Conservation (phyloP, 2,329 filamentous ascomycete species). For the Fusarium sp. region DNA sequence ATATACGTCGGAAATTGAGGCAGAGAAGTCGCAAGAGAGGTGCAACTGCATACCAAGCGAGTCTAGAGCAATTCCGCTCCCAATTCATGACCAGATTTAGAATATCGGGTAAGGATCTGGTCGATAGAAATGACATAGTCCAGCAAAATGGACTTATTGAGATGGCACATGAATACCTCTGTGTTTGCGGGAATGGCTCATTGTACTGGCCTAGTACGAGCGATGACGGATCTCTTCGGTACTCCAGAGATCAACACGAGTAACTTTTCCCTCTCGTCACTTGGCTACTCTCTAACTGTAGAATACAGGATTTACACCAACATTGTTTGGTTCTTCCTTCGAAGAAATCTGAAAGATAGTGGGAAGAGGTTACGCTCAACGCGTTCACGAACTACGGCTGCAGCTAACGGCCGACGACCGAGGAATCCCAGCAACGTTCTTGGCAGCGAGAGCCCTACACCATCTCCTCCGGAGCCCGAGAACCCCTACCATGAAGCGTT, state of each 20-base stretch:
- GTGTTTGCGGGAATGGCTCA: not conserved
- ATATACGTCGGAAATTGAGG: not conserved
- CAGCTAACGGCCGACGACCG: not conserved
- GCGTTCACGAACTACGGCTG: not conserved
- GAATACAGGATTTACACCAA: conserved; percentile 3
- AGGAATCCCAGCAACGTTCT: not conserved
- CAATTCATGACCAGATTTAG: not conserved
- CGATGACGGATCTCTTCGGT: not conserved
- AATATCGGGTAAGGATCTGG: not conserved
- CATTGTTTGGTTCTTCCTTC: not conserved
- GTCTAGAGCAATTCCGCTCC: not conserved
- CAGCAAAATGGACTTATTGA: not conserved
- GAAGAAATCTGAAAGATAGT: not conserved
- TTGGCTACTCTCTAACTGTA: rapidly evolving
- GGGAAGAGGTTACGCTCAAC: not conserved
- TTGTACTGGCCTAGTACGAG: not conserved
- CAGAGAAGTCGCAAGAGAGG: not conserved
- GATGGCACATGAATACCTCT: conserved; percentile 20
- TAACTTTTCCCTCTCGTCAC: not conserved
- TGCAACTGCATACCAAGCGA: not conserved
- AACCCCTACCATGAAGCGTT: rapidly evolving
- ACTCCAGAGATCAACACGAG: not conserved
- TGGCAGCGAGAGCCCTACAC: not conserved
- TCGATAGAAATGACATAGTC: rapidly evolving
- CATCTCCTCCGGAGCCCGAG: too few species aligned